These are phyloP conservation scores for Chaetomium fimeti DNA, from an alignment of 495 filamentous ascomycete genomes.

Conservation along the genomic window DNA sequence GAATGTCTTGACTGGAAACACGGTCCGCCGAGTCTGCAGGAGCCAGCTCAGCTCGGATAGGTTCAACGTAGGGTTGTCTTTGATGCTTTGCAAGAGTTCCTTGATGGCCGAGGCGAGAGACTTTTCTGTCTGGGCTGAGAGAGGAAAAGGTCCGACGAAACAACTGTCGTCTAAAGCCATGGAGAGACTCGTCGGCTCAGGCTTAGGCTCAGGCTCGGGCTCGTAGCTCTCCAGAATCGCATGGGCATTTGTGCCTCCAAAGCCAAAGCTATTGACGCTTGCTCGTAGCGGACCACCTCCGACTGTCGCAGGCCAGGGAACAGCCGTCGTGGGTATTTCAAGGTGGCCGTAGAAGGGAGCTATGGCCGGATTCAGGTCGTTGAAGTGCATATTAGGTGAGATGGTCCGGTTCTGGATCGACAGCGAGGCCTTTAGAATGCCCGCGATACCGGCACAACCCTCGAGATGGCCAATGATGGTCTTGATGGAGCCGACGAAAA, in stretches of 20 bases:
- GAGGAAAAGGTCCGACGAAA: too few species aligned
- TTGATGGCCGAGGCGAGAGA: too few species aligned
- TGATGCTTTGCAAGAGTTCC: too few species aligned
- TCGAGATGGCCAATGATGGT: slow-evolving; percentile 54
- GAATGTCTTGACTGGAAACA: too few species aligned
- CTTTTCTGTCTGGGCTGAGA: too few species aligned
- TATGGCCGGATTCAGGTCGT: slow-evolving; percentile 49
- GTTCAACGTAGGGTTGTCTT: too few species aligned
- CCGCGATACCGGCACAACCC: slow-evolving; percentile 45
- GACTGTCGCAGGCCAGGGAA: too few species aligned
- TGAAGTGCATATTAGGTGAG: slow-evolving; percentile 44
- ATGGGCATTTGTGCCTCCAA: slow-evolving; percentile 2
- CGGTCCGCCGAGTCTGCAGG: too few species aligned
- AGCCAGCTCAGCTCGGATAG: too few species aligned
- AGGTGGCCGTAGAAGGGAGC: slow-evolving; percentile 31
- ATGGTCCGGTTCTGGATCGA: slow-evolving; percentile 52
- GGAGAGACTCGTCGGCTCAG: background rate
- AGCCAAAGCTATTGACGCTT: slow-evolving; percentile 10
- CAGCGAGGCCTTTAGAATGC: slow-evolving; percentile 51
- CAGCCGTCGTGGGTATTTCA: too few species aligned
- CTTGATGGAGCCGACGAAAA: slow-evolving; percentile 57
- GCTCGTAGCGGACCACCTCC: slow-evolving; percentile 15
- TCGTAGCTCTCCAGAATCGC: background rate
- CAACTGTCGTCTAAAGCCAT: too few species aligned
- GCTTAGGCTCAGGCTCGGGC: too few species aligned